Evolutionary conservation across 306 rosid species (phyloP).

Genomic region (Bauhinia variegata): DNA sequence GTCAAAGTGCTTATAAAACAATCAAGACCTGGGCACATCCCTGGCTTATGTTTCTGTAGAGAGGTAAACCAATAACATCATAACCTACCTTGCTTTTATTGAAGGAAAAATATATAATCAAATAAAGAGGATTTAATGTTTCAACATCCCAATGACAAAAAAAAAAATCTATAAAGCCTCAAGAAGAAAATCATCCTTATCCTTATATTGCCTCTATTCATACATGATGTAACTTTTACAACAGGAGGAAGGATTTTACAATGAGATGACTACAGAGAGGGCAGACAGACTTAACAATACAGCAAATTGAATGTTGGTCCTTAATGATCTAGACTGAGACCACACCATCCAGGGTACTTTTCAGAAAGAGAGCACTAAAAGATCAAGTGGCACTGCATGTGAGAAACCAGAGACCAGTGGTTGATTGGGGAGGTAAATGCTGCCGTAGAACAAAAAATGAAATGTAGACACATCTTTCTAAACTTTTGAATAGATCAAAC

Average conservation of each 20-base stretch:
- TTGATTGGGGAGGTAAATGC: slow-evolving; percentile 9
- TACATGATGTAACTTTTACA: slow-evolving; percentile 24
- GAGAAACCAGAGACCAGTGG: slow-evolving; percentile 22
- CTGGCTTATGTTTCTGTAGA: background rate
- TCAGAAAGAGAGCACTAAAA: slow-evolving; percentile 7
- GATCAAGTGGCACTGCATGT: slow-evolving; percentile 5
- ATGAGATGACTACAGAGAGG: slow-evolving; percentile 18
- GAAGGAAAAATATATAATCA: too few relatives aligned
- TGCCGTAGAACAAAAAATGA: background rate
- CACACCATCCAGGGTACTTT: slow-evolving; percentile 16
- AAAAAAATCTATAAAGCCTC: too few relatives aligned
- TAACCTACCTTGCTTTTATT: too few relatives aligned
- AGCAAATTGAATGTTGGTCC: background rate
- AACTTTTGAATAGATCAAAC: background rate
- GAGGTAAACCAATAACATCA: background rate
- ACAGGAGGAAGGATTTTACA: slow-evolving; percentile 41
- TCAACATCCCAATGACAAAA: too few relatives aligned
- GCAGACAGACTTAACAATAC: slow-evolving; percentile 15
- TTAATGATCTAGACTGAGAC: slow-evolving; percentile 21
- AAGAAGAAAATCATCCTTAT: slow-evolving; percentile 14
- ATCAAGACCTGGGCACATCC: background rate
- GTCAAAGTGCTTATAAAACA: background rate
- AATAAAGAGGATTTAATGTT: too few relatives aligned
- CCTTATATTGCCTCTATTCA: slow-evolving; percentile 5
- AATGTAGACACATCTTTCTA: slow-evolving; percentile 9